phyloP scores from a whole-genome alignment of 2,329 filamentous ascomycete species.

The Neopestalotiopsis rosae region DNA sequence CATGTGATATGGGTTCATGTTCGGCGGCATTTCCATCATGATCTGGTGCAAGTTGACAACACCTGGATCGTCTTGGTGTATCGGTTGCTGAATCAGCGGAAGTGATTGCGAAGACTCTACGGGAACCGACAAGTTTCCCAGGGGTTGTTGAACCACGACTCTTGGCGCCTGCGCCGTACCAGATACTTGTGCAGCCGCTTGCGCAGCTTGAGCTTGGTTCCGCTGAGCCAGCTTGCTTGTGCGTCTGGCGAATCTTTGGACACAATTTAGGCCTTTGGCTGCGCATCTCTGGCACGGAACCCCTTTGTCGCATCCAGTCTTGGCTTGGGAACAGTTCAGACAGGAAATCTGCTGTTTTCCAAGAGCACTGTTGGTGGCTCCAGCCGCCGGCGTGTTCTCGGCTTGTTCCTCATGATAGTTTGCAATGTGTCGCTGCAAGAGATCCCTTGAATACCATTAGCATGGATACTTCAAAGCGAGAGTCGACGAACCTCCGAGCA shows the following conservation, averaged over 20 bases:
- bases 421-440: slow-evolving; percentile 55
- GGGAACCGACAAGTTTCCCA: too few species aligned
- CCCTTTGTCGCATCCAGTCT: slow-evolving; percentile 57
- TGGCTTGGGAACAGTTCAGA: slow-evolving; percentile 54
- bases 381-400: slow-evolving; percentile 49
- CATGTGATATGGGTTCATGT: too few species aligned
- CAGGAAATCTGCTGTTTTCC: slow-evolving; percentile 52
- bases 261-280: slow-evolving; percentile 54
- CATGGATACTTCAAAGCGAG: not conserved
- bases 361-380: slow-evolving; percentile 44
- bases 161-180: too few species aligned
- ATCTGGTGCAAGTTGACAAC: too few species aligned
- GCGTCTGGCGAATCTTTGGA: slow-evolving; percentile 54
- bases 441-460: slow-evolving; percentile 40
- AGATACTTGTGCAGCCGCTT: slow-evolving; percentile 26
- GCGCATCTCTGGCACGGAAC: slow-evolving; percentile 54
- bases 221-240: slow-evolving; percentile 53
- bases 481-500: slow-evolving; percentile 39
- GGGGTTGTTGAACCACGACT: too few species aligned
- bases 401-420: slow-evolving; percentile 57
- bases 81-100: too few species aligned
- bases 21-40: too few species aligned
- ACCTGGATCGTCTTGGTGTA: too few species aligned
- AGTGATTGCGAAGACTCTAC: too few species aligned
- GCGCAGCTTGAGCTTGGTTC: slow-evolving; percentile 22